A percentile compares a stretch with the other conserved stretches of the same genome.
Evolutionary conservation across 495 filamentous ascomycete genomes (phyloP).

Genomic region (Lasiosphaeris hirsuta): DNA sequence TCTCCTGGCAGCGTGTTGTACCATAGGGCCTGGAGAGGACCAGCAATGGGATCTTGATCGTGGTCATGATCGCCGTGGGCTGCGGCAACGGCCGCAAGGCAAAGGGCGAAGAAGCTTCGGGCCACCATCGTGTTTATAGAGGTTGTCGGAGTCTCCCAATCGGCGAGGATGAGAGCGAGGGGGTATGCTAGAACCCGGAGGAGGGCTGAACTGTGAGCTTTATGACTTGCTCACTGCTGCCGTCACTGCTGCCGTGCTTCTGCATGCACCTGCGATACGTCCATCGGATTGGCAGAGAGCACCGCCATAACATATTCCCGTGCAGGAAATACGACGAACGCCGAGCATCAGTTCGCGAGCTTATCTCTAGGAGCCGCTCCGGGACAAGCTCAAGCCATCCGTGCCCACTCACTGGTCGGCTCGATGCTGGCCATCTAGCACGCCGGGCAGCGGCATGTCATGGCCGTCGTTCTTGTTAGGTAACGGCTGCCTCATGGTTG

Average conservation of each 20-base stretch:
- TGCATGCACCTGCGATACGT: conserved; percentile 1
- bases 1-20: conserved; percentile 56
- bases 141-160: neutral
- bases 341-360: neutral
- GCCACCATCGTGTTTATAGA: conserved; percentile 21
- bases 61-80: conserved; percentile 34
- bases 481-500: conserved; percentile 10
- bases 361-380: neutral
- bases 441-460: conserved; percentile 9
- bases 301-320: neutral
- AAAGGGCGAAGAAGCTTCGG: conserved; percentile 20
- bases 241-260: conserved; percentile 4
- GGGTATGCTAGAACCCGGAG: neutral
- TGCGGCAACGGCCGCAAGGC: conserved; percentile 24
- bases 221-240: conserved; percentile 1
- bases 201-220: neutral
- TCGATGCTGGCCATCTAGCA: conserved; percentile 1
- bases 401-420: neutral
- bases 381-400: neutral
- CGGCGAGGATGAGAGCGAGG: neutral
- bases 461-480: conserved; percentile 17
- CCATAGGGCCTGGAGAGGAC: conserved; percentile 51
- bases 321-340: neutral
- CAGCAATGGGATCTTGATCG: conserved; percentile 41
- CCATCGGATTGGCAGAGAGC: neutral